Evolutionary conservation across 345 rosid genomes (phyloP).

Genomic region (Linum lewisii): DNA sequence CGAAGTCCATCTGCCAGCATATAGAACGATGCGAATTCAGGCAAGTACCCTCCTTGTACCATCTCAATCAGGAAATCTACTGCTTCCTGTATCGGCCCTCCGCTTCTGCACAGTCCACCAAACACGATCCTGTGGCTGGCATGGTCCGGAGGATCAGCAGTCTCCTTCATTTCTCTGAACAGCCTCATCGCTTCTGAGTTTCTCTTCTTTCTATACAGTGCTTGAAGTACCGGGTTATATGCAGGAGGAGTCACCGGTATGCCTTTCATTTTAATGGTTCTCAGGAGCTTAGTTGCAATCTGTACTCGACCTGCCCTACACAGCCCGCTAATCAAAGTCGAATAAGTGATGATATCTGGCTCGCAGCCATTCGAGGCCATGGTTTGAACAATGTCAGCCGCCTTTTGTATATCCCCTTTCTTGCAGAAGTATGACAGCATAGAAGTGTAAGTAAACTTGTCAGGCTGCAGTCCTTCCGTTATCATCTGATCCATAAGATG

Average conservation of each 20-base stretch:
- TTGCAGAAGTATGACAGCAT: constrained; percentile 66
- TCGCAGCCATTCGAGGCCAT: constrained; percentile 75
- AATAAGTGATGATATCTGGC: constrained; percentile 76
- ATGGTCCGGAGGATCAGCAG: constrained; percentile 48
- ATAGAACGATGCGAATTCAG: constrained; percentile 61
- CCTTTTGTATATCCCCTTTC: constrained; percentile 65
- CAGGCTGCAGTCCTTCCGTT: constrained; percentile 80
- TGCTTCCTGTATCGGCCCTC: constrained; percentile 77
- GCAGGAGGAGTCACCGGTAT: constrained; percentile 61
- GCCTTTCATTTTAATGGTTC: constrained; percentile 76
- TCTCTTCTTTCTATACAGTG: constrained; percentile 53
- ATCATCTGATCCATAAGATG: constrained; percentile 89
- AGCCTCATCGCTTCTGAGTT: constrained; percentile 60
- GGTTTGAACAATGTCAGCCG: constrained; percentile 74
- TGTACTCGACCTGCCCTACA: constrained; percentile 81
- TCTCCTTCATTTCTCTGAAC: constrained; percentile 73
- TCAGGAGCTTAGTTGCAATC: constrained; percentile 57
- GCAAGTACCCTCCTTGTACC: constrained; percentile 57
- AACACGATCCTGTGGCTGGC: constrained; percentile 53
- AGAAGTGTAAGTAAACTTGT: constrained; percentile 77
- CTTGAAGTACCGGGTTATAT: constrained; percentile 79
- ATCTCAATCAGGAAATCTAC: constrained; percentile 70
- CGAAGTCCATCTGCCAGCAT: constrained; percentile 84
- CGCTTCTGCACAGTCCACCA: constrained; percentile 65
- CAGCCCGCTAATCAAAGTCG: constrained; percentile 69